Evolutionary conservation across 2,329 filamentous ascomycete genomes (phyloP), one percentile per base, ranked within the genome.

Genomic region (Trichoderma lentiforme): DNA sequence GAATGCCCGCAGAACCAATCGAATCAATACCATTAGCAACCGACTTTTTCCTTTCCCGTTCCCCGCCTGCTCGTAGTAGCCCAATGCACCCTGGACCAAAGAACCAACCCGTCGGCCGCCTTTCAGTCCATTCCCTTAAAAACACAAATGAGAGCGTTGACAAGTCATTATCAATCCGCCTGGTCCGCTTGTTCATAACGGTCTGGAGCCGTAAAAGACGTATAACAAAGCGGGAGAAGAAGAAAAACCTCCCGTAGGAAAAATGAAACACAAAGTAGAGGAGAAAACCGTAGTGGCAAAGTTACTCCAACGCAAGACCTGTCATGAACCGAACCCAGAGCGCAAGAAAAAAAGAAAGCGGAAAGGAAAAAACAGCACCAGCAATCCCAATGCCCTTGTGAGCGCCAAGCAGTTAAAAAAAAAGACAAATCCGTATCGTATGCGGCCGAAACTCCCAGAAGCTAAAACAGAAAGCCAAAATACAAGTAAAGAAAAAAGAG

Each of bases 141-240:
- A 34, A 60, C 57, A 71, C 43, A 66, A 66, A 71, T 60, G 61
- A 67, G 62, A 67, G 63, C 70, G 47, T 66, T 43, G 68, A 70
- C 60, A 70, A 43, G 68, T 70, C 68, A 64, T 70, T 47, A 70
- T 70, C 68, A 70, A 63, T 43, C 34, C 60, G 68, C 58, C 68
- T 57, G 47, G 63, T 63, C 71, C 57, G 47, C 65, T 63, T 63
- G 64, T 61, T 67, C 71, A 57, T 57, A 51, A 67, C 71, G 71
- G 71, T 69, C 64, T 72, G 71, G 63, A 66, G 71, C 71, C 71
- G 64, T 66, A 24, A 47, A 24, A 72, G 57, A 67, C 62, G 24
- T 69, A 39, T 57, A 69, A 57, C 63, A 60, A 58, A 64, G 61
- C 34, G 56, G 53, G 34, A 36, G 47, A 66, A 57, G 15, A 62